Evolutionary conservation across 176 grass and related monocot genomes (phyloP), one percentile per base, ranked within the genome.

Genomic region (Poa annua): DNA sequence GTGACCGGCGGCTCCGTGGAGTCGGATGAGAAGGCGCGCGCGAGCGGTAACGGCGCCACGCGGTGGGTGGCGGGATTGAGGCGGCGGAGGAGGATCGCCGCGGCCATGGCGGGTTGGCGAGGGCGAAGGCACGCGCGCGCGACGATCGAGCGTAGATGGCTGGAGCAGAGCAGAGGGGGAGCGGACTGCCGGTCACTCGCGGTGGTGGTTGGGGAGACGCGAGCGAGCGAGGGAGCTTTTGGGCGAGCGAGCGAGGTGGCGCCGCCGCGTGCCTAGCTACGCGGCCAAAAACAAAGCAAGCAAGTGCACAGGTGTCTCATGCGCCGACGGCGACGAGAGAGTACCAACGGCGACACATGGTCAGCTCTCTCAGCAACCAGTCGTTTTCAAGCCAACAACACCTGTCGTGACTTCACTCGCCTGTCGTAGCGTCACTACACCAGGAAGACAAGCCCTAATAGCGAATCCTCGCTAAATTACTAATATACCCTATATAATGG

Each of bases 11-110:
- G 10, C 2, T 79, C 55, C 16, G 86, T 76, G 10, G 85, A 88
- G 45, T 81, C 75, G 52, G 87, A 84, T 67, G 42, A 44, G 42
- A 89, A 9, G 0, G 2, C 11, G 5, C 82, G 77, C 4, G 41
- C 1, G 1, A 49, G 59, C 1, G 4, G 2, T 21, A 15, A 42
- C 0, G 22, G 55, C 14, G 49, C 4, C 29, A 47, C 75, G 75
- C 54, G 86, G 1, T 20, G 13, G 48, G 12, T 0, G 20, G 44
- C 3, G 39, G 35, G 19, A 70, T 39, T 19, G 74, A 74, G 60
- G 74, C 90, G 93, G 85, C 80, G 90, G 62, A 94, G 80, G 39
- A 85, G 80, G 39, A 85, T 52, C 50, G 87, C 84, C 74, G 66
- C 68, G 75, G 82, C 88, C 92, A 87, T 85, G 80, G 73, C 53